Evolutionary conservation across 2,329 filamentous ascomycete species (phyloP), one percentile per base, ranked within the genome.

Genomic region (Keithomyces neogunnii): DNA sequence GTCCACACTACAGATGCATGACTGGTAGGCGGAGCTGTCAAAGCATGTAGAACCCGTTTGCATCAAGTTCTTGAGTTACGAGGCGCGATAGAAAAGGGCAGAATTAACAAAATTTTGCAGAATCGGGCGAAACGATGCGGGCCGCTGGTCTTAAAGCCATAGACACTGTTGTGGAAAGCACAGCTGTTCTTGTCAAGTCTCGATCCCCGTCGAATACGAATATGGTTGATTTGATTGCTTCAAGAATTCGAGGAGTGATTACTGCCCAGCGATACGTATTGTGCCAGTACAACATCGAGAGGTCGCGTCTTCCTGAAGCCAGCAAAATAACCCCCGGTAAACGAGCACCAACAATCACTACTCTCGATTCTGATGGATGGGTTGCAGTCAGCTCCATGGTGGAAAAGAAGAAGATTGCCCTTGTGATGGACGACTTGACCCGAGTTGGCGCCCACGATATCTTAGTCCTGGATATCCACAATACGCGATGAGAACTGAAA

Each of bases 51-150:
- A 19, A 19, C 19, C 19, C 19, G 19, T 19, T 19, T 19, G 19
- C 19, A 19, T 19, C 19, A 19, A 19, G 19, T 19, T 19, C 19
- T 19, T 19, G 19, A 19, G 19, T 19, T 19, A 19, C 19, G 19
- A 19, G 19, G 19, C 19, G 19, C 19, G 19, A 19, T 19, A 19
- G 19, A 19, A 19, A 19, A 1, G 19, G 40, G 13, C 28, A 47
- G 39, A 11, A 42, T 57, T 64, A 38, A 64, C 53, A 47, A 42
- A 7, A 5, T 2, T 30, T 19, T 8, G 26, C 60, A 93, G 92
- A 99, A 76, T 97, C 93, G 26, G 93, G 93, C 51, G 92, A 97
- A 71, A 99, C 93, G 0, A 99, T 99, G 93, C 87, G 88, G 63
- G 93, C 92, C 26, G 92, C 92, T 43, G 93, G 93, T 29, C 79